These are phyloP conservation scores for Blepharisma undulans DNA, from an alignment of 169 alveolate species.

Conservation along the genomic window DNA sequence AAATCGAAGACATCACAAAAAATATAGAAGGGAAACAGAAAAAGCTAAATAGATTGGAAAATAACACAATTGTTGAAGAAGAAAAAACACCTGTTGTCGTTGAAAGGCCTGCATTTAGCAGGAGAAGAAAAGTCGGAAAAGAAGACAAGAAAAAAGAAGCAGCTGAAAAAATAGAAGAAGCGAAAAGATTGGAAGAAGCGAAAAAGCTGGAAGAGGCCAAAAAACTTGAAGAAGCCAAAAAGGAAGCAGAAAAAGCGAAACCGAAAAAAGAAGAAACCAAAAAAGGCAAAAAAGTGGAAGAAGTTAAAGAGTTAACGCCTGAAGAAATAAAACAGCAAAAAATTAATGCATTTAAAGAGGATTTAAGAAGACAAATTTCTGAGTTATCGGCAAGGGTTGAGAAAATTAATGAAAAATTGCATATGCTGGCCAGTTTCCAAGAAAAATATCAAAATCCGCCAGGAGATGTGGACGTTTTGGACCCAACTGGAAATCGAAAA, in stretches of 20 bases:
- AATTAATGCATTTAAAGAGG: constrained; percentile 5
- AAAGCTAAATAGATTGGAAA: constrained; percentile 46
- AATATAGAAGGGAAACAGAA: constrained; percentile 37
- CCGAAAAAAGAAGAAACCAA: constrained; percentile 1
- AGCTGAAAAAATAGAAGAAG: constrained; percentile 49
- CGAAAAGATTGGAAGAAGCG: constrained; percentile 3
- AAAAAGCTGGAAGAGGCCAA: neutral
- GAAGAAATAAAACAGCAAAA: constrained; percentile 39
- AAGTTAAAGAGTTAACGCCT: constrained; percentile 31
- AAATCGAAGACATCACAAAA: constrained; percentile 40
- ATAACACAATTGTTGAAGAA: constrained; percentile 19
- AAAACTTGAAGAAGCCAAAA: constrained; percentile 42
- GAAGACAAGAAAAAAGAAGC: constrained; percentile 42
- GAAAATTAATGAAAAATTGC: constrained; percentile 7
- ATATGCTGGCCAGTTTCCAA: neutral
- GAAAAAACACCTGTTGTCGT: constrained; percentile 27
- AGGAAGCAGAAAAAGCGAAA: neutral
- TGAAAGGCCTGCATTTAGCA: neutral
- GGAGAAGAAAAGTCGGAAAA: constrained; percentile 3
- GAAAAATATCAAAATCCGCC: neutral
- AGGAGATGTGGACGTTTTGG: constrained; percentile 46
- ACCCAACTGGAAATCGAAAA: constrained; percentile 57
- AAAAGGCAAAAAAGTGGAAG: constrained; percentile 37
- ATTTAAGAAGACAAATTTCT: neutral
- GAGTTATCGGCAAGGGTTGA: neutral